A percentile compares a stretch with the other conserved stretches of the same genome.
phyloP scores from a whole-genome alignment of 306 rosid species.

The Dicorynia guianensis region DNA sequence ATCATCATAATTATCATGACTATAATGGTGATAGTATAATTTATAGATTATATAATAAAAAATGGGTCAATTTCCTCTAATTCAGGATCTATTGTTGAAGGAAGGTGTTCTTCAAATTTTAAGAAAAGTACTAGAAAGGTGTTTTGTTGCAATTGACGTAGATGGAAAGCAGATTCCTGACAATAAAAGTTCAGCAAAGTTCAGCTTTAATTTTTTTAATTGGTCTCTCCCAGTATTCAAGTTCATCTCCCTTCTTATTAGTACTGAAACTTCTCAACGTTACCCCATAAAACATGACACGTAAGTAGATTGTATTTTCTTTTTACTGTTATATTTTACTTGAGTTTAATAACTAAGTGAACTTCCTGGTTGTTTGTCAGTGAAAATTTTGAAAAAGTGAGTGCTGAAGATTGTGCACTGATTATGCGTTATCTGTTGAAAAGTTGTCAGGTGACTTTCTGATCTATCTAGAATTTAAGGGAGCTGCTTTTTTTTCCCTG shows the following conservation, averaged over 20 bases:
- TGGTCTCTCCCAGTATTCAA: conserved; percentile 90
- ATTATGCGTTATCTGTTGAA: conserved; percentile 67
- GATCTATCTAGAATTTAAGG: conserved; percentile 35
- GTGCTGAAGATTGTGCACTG: conserved; percentile 60
- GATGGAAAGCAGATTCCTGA: conserved; percentile 63
- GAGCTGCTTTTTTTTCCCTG: conserved; percentile 35
- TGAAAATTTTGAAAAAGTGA: conserved; percentile 54
- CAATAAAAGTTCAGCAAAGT: conserved; percentile 56
- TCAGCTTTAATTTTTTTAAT: conserved; percentile 51
- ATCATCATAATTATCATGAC: conserved; percentile 20
- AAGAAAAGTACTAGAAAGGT: conserved; percentile 66
- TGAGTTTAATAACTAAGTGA: conserved; percentile 23
- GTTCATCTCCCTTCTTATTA: conserved; percentile 67
- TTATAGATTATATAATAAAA: conserved; percentile 16
- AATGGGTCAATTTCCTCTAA: conserved; percentile 30
- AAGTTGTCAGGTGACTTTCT: conserved; percentile 75
- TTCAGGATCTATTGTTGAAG: conserved; percentile 70
- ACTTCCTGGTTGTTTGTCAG: conserved; percentile 53
- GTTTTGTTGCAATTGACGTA: conserved; percentile 57
- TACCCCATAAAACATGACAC: conserved; percentile 52
- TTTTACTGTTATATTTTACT: conserved; percentile 22
- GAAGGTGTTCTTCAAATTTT: conserved; percentile 68
- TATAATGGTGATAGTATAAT: conserved; percentile 11
- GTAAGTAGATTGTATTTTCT: conserved; percentile 61
- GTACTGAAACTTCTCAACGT: conserved; percentile 53